Base-by-base conservation (phyloP, 257 asterid species). In the Nicotiana paniculata region DNA sequence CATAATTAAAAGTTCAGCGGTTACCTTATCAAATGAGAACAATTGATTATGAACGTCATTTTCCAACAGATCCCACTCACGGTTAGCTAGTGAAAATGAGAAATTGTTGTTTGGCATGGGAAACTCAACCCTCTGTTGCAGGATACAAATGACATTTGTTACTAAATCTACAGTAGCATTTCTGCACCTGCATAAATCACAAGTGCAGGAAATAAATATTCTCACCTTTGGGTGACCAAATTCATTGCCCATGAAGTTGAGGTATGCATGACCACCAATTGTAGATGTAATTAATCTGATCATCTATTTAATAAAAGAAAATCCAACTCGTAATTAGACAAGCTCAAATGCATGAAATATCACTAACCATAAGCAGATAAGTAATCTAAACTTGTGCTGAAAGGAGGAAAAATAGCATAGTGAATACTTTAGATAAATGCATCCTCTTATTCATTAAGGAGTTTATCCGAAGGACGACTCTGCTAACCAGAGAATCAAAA, bases 161-260 rank as follows among this genome's bases (percentile, higher is more conserved):
- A 48, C 15, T 48, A 74, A 48, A 26, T 48, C 24, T 74, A 74
- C 78, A 21, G 39, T 48, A 24, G 1, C 26, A 24, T 74, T 6
- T 13, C 39, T 12, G 33, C 58, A 13, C 12, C 8, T 74, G 4
- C 24, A 74, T 37, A 74, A 48, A 8, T 74, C 62, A 48, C 16
- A 15, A 3, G 17, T 13, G 62, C 62, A 48, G 62, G 28, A 26
- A 48, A 26, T 48, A 48, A 74, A n/a, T 48, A 48, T 78, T 55
- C 81, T 88, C 86, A 93, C 99, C 97, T 96, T 89, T 24, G 98
- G 97, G 85, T 96, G 98, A 75, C 95, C 99, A 89, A 92, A 96
- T 85, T 96, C 99, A 86, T 96, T 96, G 84, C 99, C 99, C 97
- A 96, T 96, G 88, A 96, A 96, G 88, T 91, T 96, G 86, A 94